phyloP scores from a whole-genome alignment of 164 flowering plant genomes.

The Akebia trifoliata region DNA sequence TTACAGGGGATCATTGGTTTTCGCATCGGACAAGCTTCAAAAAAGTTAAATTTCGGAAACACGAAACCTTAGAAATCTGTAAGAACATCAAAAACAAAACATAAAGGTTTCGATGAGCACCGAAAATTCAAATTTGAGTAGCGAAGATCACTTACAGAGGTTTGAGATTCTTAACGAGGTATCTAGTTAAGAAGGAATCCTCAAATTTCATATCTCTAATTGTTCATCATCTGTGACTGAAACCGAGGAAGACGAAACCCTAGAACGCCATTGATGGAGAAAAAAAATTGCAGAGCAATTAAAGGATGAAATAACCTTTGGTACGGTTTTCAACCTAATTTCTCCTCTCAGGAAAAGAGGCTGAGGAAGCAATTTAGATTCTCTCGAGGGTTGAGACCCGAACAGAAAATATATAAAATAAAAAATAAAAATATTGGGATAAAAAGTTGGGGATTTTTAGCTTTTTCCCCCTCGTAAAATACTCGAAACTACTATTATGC shows the following conservation, averaged over 20 bases:
- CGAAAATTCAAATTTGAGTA: neutral
- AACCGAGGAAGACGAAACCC: conserved; percentile 7
- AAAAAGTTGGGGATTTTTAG: too few species aligned
- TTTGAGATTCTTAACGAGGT: conserved; percentile 28
- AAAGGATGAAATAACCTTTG: too few species aligned
- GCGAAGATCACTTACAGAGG: conserved; percentile 24
- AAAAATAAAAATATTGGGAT: neutral
- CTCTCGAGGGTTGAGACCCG: neutral
- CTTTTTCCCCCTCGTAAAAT: too few species aligned
- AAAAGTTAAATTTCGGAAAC: neutral
- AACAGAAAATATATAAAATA: neutral
- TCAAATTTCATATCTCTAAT: conserved; percentile 27
- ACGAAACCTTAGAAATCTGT: neutral
- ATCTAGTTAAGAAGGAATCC: conserved; percentile 22
- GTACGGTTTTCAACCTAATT: too few species aligned
- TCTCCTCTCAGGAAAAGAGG: too few species aligned
- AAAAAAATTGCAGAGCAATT: neutral
- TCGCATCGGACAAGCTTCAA: neutral
- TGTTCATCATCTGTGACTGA: conserved; percentile 15
- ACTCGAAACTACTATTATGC: too few species aligned
- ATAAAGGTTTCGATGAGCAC: neutral
- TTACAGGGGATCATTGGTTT: too few species aligned
- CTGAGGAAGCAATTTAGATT: neutral
- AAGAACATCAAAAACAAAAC: neutral
- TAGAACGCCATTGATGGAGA: conserved; percentile 4